Evolutionary conservation across 2,329 filamentous ascomycete genomes (phyloP).

Genomic region (Nemania sp.): DNA sequence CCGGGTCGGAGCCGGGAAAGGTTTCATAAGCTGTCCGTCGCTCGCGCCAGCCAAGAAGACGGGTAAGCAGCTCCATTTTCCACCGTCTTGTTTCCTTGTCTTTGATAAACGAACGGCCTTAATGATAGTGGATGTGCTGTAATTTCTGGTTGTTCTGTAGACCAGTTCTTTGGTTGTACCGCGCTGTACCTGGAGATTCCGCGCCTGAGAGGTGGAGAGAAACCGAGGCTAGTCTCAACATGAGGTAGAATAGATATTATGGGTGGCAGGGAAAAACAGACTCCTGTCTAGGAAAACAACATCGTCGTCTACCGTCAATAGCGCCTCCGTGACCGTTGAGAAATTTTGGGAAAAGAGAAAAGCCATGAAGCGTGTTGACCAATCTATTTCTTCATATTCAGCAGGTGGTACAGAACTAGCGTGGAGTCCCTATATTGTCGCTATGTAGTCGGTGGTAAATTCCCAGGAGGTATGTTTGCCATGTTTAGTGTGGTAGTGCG

Average conservation of each 20-base stretch:
- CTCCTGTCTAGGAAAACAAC: not conserved
- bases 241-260: not conserved
- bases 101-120: not conserved
- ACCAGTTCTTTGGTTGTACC: not conserved
- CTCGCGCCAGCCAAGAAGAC: slow-evolving; percentile 29
- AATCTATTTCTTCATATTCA: slow-evolving; percentile 24
- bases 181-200: not conserved
- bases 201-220: no score
- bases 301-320: not conserved
- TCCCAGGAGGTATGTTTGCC: not conserved
- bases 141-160: not conserved
- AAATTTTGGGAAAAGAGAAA: not conserved
- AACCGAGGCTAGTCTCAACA: not conserved
- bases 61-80: slow-evolving; percentile 28
- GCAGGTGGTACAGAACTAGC: slow-evolving; percentile 28
- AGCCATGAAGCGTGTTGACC: slow-evolving; percentile 5
- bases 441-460: no score
- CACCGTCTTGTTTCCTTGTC: not conserved
- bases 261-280: not conserved
- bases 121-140: no score
- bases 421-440: not conserved
- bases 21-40: slow-evolving; percentile 37
- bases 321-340: not conserved
- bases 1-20: slow-evolving; percentile 32
- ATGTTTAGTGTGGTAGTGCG: not conserved